A percentile compares a stretch with the other conserved stretches of the same genome.
Conservation (phyloP, 805 yeast species). For the Saccharomycopsis fodiens region DNA sequence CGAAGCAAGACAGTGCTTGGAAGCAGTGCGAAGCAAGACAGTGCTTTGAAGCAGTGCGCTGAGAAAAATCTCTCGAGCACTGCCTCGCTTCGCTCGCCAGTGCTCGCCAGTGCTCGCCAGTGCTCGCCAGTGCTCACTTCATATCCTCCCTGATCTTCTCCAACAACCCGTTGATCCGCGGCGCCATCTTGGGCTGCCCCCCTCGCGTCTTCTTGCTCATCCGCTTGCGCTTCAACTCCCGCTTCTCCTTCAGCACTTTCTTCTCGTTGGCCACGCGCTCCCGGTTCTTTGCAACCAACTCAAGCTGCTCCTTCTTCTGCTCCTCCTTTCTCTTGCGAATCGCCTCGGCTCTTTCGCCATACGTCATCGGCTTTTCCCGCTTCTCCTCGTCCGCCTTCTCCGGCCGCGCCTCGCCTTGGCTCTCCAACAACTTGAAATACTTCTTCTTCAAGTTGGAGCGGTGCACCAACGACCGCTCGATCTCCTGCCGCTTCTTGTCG, state of each 20-base stretch:
- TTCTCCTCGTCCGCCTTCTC: constrained; percentile 26
- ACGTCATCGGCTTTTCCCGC: constrained; percentile 22
- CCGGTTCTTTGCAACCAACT: constrained; percentile 31
- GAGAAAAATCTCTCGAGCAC: too few relatives aligned
- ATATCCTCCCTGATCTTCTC: constrained; percentile 61
- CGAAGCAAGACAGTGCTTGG: too few relatives aligned
- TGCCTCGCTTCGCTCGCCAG: too few relatives aligned
- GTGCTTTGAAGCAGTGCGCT: too few relatives aligned
- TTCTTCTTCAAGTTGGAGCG: constrained; percentile 74
- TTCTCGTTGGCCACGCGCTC: constrained; percentile 31
- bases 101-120: too few relatives aligned
- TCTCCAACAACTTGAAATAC: constrained; percentile 70
- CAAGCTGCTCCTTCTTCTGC: constrained; percentile 34
- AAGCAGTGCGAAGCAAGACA: too few relatives aligned
- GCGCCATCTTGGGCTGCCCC: constrained; percentile 92
- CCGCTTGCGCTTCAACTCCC: constrained; percentile 38
- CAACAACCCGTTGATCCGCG: constrained; percentile 68
- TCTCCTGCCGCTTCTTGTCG: constrained; percentile 46
- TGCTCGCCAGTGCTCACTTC: too few relatives aligned
- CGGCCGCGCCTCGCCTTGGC: constrained; percentile 56
- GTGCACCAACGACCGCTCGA: constrained; percentile 68
- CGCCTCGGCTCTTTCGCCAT: constrained; percentile 32
- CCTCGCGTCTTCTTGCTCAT: constrained; percentile 49
- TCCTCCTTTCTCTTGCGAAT: constrained; percentile 38
- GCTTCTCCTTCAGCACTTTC: constrained; percentile 29